Base-by-base conservation (phyloP, 352 stramenopile species). In the Aphanomyces invadans region DNA sequence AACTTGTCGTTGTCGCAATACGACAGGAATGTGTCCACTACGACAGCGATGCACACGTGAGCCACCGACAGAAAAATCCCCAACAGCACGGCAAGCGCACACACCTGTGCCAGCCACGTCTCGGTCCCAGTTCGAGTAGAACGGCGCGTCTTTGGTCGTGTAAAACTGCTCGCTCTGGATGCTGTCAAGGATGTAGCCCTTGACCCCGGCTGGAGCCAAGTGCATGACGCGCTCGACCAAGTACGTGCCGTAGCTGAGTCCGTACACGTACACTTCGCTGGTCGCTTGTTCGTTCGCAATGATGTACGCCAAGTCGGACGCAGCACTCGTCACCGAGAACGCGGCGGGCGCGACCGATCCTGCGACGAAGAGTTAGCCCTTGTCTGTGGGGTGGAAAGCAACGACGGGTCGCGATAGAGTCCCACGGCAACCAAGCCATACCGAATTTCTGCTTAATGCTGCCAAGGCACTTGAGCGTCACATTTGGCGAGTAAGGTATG, bases 51-150 rank as follows among this genome's bases (percentile, higher is more conserved):
- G n/a, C n/a, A n/a, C n/a, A n/a, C n/a, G n/a, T n/a, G n/a, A n/a
- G n/a, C n/a, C n/a, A n/a, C n/a, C n/a, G n/a, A n/a, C n/a, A n/a
- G n/a, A n/a, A n/a, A n/a, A n/a, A n/a, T n/a, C n/a, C n/a, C n/a
- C 39, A 48, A 48, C 39, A n/a, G 39, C n/a, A 48, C n/a, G 39
- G 39, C 39, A 1, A 28, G 23, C 28, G 23, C 1, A 54, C 19
- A 23, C 28, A 57, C 49, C 49, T 10, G 23, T 32, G 49, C 49
- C 62, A 23, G 78, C 79, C 7, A 91, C 80, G 54, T 91, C 83
- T 38, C 82, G 71, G 68, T 91, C 81, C 83, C 83, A 91, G 60
- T 91, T 89, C 9, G 80, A 89, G 61, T 89, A 90, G 28, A 5
- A 57, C 25, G 49, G 49, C 25, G 49, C 49, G 53, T 62, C 53